These are phyloP conservation scores for Astrothelium subdiscretum DNA, from an alignment of 495 filamentous ascomycete genomes.

Conservation along the genomic window DNA sequence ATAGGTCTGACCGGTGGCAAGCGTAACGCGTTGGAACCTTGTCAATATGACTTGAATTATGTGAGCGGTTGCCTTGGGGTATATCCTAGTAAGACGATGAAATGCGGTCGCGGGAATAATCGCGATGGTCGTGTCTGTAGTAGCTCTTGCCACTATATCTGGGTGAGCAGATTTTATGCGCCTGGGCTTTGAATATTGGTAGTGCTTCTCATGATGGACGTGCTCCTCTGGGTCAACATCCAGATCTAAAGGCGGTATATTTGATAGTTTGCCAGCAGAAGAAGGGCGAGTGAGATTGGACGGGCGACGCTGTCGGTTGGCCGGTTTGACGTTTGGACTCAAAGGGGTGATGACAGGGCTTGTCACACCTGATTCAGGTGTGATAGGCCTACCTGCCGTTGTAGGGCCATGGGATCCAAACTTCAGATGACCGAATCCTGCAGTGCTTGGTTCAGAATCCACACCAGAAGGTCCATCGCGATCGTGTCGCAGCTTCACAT, in stretches of 20 bases:
- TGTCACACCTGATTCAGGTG: slow-evolving; percentile 13
- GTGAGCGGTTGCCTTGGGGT: slow-evolving; percentile 90
- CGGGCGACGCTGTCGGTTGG: slow-evolving; percentile 6
- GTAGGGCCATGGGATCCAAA: background rate
- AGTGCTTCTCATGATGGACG: slow-evolving; percentile 7
- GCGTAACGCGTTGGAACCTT: slow-evolving; percentile 84
- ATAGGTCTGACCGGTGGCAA: slow-evolving; percentile 87
- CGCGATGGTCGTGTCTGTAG: slow-evolving; percentile 93
- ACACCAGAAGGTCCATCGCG: slow-evolving; percentile 24
- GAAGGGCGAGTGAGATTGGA: slow-evolving; percentile 19
- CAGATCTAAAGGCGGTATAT: slow-evolving; percentile 59
- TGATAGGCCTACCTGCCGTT: background rate
- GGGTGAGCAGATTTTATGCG: slow-evolving; percentile 67
- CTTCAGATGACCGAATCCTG: background rate
- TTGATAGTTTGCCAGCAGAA: slow-evolving; percentile 25
- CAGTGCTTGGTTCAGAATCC: background rate
- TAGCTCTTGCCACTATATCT: slow-evolving; percentile 93
- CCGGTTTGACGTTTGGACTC: background rate
- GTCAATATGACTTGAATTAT: slow-evolving; percentile 97
- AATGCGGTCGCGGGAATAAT: slow-evolving; percentile 97
- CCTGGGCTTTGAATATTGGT: slow-evolving; percentile 8
- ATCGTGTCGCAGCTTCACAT: slow-evolving; percentile 65
- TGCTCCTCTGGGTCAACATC: slow-evolving; percentile 13
- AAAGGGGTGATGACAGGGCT: slow-evolving; percentile 6
- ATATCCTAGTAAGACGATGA: slow-evolving; percentile 82